Evolutionary conservation across 306 rosid species (phyloP), one percentile per base, ranked within the genome.

Genomic region (Senna siamea): DNA sequence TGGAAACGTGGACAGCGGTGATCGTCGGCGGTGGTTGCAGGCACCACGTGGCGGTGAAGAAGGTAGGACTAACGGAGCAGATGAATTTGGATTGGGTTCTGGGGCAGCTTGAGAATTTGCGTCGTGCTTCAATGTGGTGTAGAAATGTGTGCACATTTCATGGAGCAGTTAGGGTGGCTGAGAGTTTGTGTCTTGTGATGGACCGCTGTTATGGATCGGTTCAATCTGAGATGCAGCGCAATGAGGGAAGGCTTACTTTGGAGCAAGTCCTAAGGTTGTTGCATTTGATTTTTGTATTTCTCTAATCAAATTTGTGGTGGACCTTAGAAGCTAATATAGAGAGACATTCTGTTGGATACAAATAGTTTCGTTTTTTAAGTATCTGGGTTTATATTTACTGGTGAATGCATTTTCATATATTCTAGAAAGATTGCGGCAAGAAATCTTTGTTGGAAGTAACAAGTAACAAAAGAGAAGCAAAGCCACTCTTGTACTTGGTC

Each of bases 51-150:
- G 96, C 89, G 7, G 93, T 88, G 84, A 94, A 94, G 96, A 94
- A 89, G 84, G 95, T 85, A 51, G 85, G 43, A 1, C 54, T 87
- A 69, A 57, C 48, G 57, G 95, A 90, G 47, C 95, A 82, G 54
- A 83, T 85, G 76, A 88, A 87, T 77, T 80, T 89, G 83, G 89
- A 92, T 55, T 89, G 95, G 95, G 90, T 91, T 71, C 81, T 80
- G 57, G 95, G 84, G 67, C 88, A 90, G 74, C 83, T 94, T 12
- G 97, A 92, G 73, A 87, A 82, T 75, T 82, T 94, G 90, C 88
- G 92, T 43, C 84, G 93, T 46, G 90, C 97, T 5, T 89, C 99
- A 11, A 87, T 92, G 99, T 94, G 99, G 99, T 94, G 99, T 68
- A 74, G 99, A 79, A 94, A 94, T 83, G 93, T 94, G 51, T 94